phyloP scores from a whole-genome alignment of 768 basidiomycete species.

The Cyclocybe cylindracea region DNA sequence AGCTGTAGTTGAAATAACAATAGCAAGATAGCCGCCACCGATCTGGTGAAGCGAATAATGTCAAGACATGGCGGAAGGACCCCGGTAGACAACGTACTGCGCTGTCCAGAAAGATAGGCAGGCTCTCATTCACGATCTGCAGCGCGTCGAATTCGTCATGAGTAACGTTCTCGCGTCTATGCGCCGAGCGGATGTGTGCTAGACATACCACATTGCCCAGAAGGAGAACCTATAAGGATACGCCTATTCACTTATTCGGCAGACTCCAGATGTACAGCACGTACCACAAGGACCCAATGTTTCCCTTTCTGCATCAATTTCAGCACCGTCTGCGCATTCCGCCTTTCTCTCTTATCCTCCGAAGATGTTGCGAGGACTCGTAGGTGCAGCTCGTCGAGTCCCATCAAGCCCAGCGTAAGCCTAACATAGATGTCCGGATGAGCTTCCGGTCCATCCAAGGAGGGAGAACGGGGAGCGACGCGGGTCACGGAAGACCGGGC shows the following conservation, averaged over 20 bases:
- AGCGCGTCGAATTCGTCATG: too few species aligned
- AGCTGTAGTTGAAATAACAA: constrained; percentile 72
- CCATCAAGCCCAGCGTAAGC: constrained; percentile 91
- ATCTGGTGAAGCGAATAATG: constrained; percentile 23
- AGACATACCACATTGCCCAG: constrained; percentile 80
- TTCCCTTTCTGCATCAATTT: constrained; percentile 61
- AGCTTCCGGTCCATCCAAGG: not conserved
- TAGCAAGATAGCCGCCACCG: constrained; percentile 70
- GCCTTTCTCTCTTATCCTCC: constrained; percentile 62
- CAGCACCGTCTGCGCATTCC: constrained; percentile 71
- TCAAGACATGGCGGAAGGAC: not conserved
- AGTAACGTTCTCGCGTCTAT: not conserved
- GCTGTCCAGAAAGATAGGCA: constrained; percentile 80
- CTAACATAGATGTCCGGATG: constrained; percentile 35
- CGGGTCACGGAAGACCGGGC: too few species aligned
- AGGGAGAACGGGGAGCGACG: too few species aligned
- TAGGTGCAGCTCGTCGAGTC: constrained; percentile 87
- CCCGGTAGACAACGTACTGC: constrained; percentile 46
- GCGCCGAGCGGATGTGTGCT: not conserved
- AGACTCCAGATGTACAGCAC: constrained; percentile 11
- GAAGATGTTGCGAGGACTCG: constrained; percentile 84
- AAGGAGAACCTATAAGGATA: constrained; percentile 63
- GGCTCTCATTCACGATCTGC: constrained; percentile 79
- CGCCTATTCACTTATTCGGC: not conserved
- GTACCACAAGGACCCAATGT: constrained; percentile 93